A percentile compares a stretch with the other conserved stretches of the same genome.
These are phyloP conservation scores for Hordeum pubiflorum DNA, from an alignment of 202 grass and related monocot species.

Conservation along the genomic window DNA sequence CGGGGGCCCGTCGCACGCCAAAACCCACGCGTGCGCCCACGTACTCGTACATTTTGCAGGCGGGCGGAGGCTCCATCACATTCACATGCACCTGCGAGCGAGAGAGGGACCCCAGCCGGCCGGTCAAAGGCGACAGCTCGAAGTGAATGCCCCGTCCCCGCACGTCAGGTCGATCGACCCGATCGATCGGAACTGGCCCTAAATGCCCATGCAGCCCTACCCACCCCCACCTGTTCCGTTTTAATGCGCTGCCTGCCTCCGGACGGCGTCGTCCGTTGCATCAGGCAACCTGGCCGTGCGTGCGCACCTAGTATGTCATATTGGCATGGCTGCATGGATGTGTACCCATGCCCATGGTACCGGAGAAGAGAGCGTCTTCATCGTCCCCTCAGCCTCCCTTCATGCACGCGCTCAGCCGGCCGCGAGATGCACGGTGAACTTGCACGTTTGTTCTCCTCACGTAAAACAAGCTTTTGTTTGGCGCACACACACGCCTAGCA, in stretches of 20 bases:
- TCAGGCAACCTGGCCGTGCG: background rate
- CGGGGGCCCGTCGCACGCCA: too few relatives aligned
- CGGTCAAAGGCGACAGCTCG: constrained; percentile 35
- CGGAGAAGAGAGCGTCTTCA: too few relatives aligned
- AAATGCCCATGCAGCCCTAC: background rate
- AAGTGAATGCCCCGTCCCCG: constrained; percentile 30
- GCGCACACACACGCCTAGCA: too few relatives aligned
- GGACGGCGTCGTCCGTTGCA: background rate
- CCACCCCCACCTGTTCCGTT: background rate
- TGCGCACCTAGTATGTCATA: too few relatives aligned
- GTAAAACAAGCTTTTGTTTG: too few relatives aligned
- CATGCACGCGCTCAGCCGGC: too few relatives aligned
- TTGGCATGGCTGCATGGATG: too few relatives aligned
- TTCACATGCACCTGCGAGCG: constrained; percentile 7
- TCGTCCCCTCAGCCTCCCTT: too few relatives aligned
- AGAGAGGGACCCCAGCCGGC: background rate
- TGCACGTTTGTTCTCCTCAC: too few relatives aligned
- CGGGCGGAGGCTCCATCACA: background rate
- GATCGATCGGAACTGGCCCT: background rate
- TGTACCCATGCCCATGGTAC: too few relatives aligned
- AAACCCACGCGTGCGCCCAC: background rate
- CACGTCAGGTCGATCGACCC: background rate
- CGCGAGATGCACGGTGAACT: too few relatives aligned
- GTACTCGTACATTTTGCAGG: background rate
- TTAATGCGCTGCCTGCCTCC: background rate